These are phyloP conservation scores for Colletotrichum lupini DNA, from an alignment of 2,329 filamentous ascomycete species.

Conservation along the genomic window DNA sequence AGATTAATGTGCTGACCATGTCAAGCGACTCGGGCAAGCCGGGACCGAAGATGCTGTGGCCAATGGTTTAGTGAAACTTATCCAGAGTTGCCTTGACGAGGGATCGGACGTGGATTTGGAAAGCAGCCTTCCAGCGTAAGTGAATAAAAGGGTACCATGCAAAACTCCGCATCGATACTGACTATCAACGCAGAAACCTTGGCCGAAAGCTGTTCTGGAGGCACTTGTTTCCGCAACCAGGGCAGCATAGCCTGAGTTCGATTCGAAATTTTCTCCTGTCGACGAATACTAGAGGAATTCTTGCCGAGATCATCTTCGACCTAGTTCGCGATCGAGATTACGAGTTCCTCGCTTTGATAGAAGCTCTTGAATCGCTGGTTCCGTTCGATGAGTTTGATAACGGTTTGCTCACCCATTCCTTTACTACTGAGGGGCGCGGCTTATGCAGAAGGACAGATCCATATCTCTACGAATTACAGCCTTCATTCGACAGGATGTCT, in stretches of 20 bases:
- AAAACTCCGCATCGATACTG: background rate
- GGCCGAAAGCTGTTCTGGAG: constrained; percentile 65
- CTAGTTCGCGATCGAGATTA: constrained; percentile 63
- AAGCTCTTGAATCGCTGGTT: constrained; percentile 60
- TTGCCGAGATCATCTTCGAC: constrained; percentile 70
- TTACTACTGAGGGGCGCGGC: background rate
- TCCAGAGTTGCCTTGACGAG: constrained; percentile 43
- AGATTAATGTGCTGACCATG: constrained; percentile 29
- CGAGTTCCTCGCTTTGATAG: constrained; percentile 64
- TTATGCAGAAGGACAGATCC: constrained; percentile 47
- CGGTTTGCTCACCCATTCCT: constrained; percentile 9
- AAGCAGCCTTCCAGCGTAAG: constrained; percentile 42
- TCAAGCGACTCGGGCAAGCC: constrained; percentile 42
- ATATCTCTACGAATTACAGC: constrained; percentile 71
- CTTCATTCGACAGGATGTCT: constrained; percentile 72
- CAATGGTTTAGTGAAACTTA: constrained; percentile 49
- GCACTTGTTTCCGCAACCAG: constrained; percentile 73
- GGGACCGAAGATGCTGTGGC: constrained; percentile 45
- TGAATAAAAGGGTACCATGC: background rate
- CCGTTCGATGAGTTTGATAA: constrained; percentile 47
- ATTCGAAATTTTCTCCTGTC: constrained; percentile 55
- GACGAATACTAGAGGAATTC: constrained; percentile 63
- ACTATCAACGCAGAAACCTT: constrained; percentile 39
- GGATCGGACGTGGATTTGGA: constrained; percentile 7
- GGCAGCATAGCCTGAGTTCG: constrained; percentile 43